Evolutionary conservation across 2,329 filamentous ascomycete genomes (phyloP).

Genomic region (Aspergillus vadensis): DNA sequence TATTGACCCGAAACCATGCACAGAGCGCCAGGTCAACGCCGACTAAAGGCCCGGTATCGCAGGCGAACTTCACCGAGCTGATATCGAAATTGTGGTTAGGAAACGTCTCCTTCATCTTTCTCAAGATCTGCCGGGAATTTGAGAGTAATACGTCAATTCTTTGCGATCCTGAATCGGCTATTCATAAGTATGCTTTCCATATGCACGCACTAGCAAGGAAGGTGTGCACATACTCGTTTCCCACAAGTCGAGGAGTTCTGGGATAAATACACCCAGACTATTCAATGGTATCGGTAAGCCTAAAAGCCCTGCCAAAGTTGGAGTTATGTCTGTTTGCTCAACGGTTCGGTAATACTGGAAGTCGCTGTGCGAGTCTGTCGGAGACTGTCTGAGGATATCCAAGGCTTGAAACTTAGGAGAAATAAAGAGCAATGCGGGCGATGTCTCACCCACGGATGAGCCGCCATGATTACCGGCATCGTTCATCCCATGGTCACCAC

Average conservation of each 20-base stretch:
- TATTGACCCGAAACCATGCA: constrained; percentile 59
- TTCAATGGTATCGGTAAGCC: constrained; percentile 88
- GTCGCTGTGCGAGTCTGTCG: constrained; percentile 63
- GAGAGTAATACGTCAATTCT: constrained; percentile 69
- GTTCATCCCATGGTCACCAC: constrained; percentile 99
- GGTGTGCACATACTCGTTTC: constrained; percentile 52
- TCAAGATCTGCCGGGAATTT: constrained; percentile 79
- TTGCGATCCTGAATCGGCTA: constrained; percentile 48
- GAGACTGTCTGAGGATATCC: constrained; percentile 49
- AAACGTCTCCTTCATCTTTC: constrained; percentile 75
- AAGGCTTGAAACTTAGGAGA: constrained; percentile 75
- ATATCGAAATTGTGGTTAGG: constrained; percentile 54
- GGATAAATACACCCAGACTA: constrained; percentile 83
- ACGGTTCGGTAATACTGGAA: constrained; percentile 82
- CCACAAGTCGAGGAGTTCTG: constrained; percentile 79
- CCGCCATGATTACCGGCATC: constrained; percentile 96
- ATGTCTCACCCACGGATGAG: constrained; percentile 90
- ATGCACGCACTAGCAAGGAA: neutral
- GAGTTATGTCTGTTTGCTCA: constrained; percentile 93
- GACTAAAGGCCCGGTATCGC: constrained; percentile 25
- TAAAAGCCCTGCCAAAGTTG: constrained; percentile 81
- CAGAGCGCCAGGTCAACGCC: constrained; percentile 65
- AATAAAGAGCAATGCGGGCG: constrained; percentile 85
- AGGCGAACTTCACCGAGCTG: constrained; percentile 21
- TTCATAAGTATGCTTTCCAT: constrained; percentile 12